Base-by-base conservation (phyloP, 1,284 basidiomycete genomes). In the Ustilago tritici region DNA sequence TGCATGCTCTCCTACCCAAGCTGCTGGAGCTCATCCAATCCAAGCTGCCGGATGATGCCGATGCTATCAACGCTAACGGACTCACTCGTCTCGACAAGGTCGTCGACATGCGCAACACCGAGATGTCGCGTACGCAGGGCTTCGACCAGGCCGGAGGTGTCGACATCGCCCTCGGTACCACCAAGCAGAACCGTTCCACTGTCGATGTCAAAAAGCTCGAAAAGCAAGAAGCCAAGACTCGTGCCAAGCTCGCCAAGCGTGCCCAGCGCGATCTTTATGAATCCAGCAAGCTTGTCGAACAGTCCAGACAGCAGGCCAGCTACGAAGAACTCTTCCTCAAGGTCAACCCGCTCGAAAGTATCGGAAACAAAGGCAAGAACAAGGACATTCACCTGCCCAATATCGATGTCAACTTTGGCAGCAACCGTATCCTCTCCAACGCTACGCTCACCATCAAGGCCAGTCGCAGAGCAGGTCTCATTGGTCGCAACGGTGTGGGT, bases 251-350 rank as follows among this genome's bases (percentile, higher is more conserved):
- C 78, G 95, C 98, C 88, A 99, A 99, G 88, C 91, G 95, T 53
- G 90, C 93, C 10, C 91, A 85, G 76, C 80, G 82, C 46, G 93
- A 95, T 88, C 89, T 98, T 47, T 99, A 98, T 87, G 95, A 98
- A 87, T 95, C 95, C 17, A 95, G 93, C 28, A 98, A 97, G 87
- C 89, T 99, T 38, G 90, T 99, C 67, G 94, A 98, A 85, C 92
- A 94, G 82, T 92, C 94, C 87, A 91, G 92, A 86, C 94, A 95
- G 89, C 94, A 95, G 89, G 76, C 96, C 92, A 91, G 92, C 32
- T 98, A 98, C 88, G 95, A 98, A 86, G 96, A 98, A 86, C 92
- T 98, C 91, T 99, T 96, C 88, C 93, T 99, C 92, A 94, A 96
- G 89, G 95, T 99, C 88, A 99, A 99, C 88, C 95, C 97, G 56